Evolutionary conservation across 2,329 filamentous ascomycete species (phyloP).

Genomic region (Paramyrothecium sp.): DNA sequence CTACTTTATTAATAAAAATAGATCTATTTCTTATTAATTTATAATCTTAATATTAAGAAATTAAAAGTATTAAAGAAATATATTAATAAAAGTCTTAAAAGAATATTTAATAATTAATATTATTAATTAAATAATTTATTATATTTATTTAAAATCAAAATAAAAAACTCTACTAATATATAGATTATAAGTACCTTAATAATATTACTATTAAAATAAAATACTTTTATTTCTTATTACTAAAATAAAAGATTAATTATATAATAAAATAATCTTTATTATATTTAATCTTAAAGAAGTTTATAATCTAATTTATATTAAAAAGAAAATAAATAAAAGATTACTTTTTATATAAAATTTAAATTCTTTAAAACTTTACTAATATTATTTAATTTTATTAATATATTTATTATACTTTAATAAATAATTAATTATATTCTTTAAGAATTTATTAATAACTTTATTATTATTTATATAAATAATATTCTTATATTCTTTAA

Average conservation of each 20-base stretch:
- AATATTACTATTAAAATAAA: neutral
- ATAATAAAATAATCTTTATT: too few species aligned
- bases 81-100: neutral
- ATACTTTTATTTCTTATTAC: neutral
- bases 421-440: constrained; percentile 7
- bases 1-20: too few species aligned
- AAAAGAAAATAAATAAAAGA: too few species aligned
- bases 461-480: constrained; percentile 3
- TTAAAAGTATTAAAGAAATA: too few species aligned
- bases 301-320: neutral
- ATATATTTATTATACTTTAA: constrained; percentile 3
- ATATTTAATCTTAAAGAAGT: neutral
- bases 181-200: neutral
- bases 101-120: neutral
- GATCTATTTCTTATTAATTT: too few species aligned
- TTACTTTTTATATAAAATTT: constrained; percentile 3
- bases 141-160: neutral
- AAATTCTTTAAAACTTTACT: neutral
- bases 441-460: constrained; percentile 5
- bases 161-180: neutral
- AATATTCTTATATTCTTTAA: constrained; percentile 7
- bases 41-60: too few species aligned
- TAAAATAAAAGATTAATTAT: too few species aligned
- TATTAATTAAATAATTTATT: neutral
- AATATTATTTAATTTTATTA: constrained; percentile 7